Base-by-base conservation (phyloP, 768 basidiomycete genomes). In the Phallus indusiatus region DNA sequence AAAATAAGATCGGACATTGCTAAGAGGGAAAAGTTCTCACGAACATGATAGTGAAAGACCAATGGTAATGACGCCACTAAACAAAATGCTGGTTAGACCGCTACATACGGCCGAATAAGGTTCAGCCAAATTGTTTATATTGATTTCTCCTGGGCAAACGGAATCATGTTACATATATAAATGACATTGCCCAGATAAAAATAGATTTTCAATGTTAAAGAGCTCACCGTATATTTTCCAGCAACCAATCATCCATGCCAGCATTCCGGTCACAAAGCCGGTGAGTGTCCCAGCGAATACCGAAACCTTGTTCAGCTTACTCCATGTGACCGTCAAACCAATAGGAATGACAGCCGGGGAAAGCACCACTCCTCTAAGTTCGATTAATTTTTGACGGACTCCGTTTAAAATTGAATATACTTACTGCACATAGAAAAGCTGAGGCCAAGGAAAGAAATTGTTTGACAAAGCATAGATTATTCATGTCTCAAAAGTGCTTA, bases 321-420 rank as follows among this genome's bases (percentile, higher is more conserved):
- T 71, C 77, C 77, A 78, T 0, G 74, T 74, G 35, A 79, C 73
- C 0, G 74, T 78, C 36, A 79, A 67, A 2, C 67, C 75, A 54
- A 80, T 77, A 1, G 78, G 78, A 53, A 78, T 74, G n/a, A 79
- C 78, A 0, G 77, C 77, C 11, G 77, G 77, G 60, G 76, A 75
- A 17, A 79, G 74, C 16, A 78, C 66, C 6, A 76, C 76, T n/a
- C 76, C 78, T 69, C 78, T 78, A 55, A 2, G 53, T 17, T 11
- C n/a, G n/a, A 18, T 34, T 16, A 22, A 24, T 16, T n/a, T 28
- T 24, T 11, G 47, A 12, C 21, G 12, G 12, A 14, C 1, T 47
- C 5, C 16, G 28, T 42, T 24, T 16, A 17, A 16, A 51, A 18
- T 28, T 1, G 24, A 24, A 6, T 18, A 53, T 24, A 64, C 74